A percentile compares a stretch with the other conserved stretches of the same genome.
Evolutionary conservation across 768 basidiomycete species (phyloP).

Genomic region (Megacollybia marginata): DNA sequence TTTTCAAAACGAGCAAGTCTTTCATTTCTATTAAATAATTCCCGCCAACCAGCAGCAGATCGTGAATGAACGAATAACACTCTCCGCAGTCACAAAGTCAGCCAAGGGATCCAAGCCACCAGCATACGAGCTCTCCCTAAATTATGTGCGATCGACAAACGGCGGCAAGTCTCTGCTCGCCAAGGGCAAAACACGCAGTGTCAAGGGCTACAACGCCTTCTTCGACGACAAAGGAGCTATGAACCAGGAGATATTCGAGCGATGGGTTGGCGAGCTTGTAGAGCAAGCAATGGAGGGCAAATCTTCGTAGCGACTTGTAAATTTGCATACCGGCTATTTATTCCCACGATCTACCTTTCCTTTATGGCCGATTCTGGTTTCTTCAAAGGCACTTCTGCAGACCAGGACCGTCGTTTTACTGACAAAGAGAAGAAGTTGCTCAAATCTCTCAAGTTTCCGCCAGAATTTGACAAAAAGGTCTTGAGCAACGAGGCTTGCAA

Average conservation of each 20-base stretch:
- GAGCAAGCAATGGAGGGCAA: conserved; percentile 70
- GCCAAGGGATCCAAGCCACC: conserved; percentile 47
- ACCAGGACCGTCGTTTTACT: conserved; percentile 88
- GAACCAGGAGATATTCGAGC: conserved; percentile 68
- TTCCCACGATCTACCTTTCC: neutral
- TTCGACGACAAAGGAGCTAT: conserved; percentile 78
- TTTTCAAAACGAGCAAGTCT: conserved; percentile 70
- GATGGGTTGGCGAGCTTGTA: conserved; percentile 71
- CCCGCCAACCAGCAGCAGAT: conserved; percentile 50
- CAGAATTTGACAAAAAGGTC: conserved; percentile 85
- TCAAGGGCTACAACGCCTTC: conserved; percentile 59
- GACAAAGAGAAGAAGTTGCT: conserved; percentile 92
- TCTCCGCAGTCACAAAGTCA: conserved; percentile 63
- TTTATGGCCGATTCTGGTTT: conserved; percentile 66
- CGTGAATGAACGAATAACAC: conserved; percentile 81
- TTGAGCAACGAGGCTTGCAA: neutral
- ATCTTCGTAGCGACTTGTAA: conserved; percentile 22
- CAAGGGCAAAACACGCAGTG: conserved; percentile 53
- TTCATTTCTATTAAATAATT: neutral
- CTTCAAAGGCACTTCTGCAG: conserved; percentile 87
- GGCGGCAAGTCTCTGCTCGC: conserved; percentile 81
- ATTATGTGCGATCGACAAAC: conserved; percentile 74
- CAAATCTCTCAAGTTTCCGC: conserved; percentile 85
- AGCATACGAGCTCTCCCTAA: conserved; percentile 57
- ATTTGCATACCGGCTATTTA: neutral